Percentiles rank a stretch among this genome's conserved stretches.
Conservation (phyloP, 2,329 filamentous ascomycete genomes). For the Leptosphaerulina australis region DNA sequence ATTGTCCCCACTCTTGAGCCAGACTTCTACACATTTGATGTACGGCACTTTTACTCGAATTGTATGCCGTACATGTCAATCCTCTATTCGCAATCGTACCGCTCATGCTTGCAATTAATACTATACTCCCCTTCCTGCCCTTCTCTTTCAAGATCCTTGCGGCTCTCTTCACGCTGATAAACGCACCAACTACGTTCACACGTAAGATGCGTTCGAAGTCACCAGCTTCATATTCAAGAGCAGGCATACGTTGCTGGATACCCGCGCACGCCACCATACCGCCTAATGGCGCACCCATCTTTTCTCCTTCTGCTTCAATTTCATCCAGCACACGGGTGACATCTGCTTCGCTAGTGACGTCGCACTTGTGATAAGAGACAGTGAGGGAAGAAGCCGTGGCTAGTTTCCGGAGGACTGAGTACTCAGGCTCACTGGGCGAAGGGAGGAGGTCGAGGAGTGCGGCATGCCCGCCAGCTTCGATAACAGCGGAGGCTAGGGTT, state of each 20-base stretch:
- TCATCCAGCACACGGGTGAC: slow-evolving; percentile 47
- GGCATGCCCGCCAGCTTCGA: slow-evolving; percentile 58
- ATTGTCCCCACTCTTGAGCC: slow-evolving; percentile 57
- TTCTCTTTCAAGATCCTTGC: slow-evolving; percentile 61
- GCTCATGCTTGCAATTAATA: slow-evolving; percentile 46
- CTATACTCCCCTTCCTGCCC: slow-evolving; percentile 26
- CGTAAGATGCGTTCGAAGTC: slow-evolving; percentile 46
- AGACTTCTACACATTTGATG: slow-evolving; percentile 59
- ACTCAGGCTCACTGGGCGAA: slow-evolving; percentile 49
- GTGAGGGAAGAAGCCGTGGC: slow-evolving; percentile 45
- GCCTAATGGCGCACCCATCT: slow-evolving; percentile 43
- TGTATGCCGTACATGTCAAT: slow-evolving; percentile 56
- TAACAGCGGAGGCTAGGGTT: slow-evolving; percentile 55
- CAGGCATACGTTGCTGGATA: slow-evolving; percentile 56
- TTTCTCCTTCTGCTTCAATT: slow-evolving; percentile 47
- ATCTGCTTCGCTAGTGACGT: slow-evolving; percentile 55
- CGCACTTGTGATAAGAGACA: slow-evolving; percentile 54
- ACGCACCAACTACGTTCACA: slow-evolving; percentile 48
- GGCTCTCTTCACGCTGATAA: slow-evolving; percentile 44
- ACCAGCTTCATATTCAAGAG: slow-evolving; percentile 54
- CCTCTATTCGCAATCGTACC: slow-evolving; percentile 46
- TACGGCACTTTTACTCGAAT: slow-evolving; percentile 61
- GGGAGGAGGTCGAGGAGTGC: slow-evolving; percentile 57
- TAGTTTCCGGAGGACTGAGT: slow-evolving; percentile 52
- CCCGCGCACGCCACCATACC: slow-evolving; percentile 57